Evolutionary conservation across 352 stramenopile species (phyloP).

Genomic region (Thraustotheca clavata): DNA sequence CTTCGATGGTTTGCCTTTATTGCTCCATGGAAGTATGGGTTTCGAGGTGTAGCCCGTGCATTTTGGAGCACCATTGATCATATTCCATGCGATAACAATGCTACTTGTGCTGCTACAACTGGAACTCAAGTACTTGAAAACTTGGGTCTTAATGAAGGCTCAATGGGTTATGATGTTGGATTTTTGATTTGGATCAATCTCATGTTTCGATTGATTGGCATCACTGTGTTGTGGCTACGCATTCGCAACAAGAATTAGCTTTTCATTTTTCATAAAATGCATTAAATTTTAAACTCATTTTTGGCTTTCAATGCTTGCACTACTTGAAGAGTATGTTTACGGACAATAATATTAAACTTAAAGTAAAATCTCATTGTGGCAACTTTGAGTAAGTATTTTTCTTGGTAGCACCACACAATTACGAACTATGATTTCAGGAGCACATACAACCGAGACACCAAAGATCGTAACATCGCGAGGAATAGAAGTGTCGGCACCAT

Average conservation of each 20-base stretch:
- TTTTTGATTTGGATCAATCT: slow-evolving; percentile 32
- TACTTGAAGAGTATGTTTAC: no score
- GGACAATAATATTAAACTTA: slow-evolving; percentile 27
- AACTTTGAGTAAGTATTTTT: slow-evolving; percentile 83
- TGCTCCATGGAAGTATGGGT: slow-evolving; percentile 41
- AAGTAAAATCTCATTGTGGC: slow-evolving; percentile 85
- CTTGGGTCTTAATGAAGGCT: slow-evolving; percentile 34
- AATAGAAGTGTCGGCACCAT: slow-evolving; percentile 59
- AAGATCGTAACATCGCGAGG: slow-evolving; percentile 87
- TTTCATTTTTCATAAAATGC: no score
- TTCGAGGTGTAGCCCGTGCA: slow-evolving; percentile 39
- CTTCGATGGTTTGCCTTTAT: slow-evolving; percentile 40
- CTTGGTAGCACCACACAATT: slow-evolving; percentile 85
- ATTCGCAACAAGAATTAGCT: no score
- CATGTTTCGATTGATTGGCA: slow-evolving; percentile 29
- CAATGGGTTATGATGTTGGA: slow-evolving; percentile 23
- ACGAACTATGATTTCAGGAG: slow-evolving; percentile 81
- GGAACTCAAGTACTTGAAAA: slow-evolving; percentile 36
- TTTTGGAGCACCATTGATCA: slow-evolving; percentile 31
- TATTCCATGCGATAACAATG: slow-evolving; percentile 32
- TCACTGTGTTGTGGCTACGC: slow-evolving; percentile 29
- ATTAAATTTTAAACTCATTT: no score
- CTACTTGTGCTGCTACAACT: slow-evolving; percentile 30
- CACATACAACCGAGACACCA: slow-evolving; percentile 78
- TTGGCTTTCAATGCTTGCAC: no score